Percentiles rank a stretch among this genome's conserved stretches.
These are phyloP conservation scores for Manihot esculenta DNA, from an alignment of 441 rosid genomes.

Conservation along the genomic window DNA sequence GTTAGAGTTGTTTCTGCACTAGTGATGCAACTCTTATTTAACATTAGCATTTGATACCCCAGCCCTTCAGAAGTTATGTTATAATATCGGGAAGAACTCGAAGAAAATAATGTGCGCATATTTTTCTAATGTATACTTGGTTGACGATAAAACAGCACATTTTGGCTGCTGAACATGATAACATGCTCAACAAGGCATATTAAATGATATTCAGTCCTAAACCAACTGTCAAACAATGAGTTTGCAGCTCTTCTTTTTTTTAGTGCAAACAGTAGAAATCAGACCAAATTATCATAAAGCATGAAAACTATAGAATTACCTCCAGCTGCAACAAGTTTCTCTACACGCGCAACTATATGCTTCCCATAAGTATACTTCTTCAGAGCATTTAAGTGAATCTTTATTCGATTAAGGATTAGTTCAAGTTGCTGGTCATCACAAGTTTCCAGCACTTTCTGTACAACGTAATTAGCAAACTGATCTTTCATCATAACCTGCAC, in stretches of 20 bases:
- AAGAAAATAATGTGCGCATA: background rate
- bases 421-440: conserved; percentile 78
- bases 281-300: background rate
- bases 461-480: conserved; percentile 81
- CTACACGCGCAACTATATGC: conserved; percentile 82
- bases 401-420: conserved; percentile 66
- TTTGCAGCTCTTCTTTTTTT: background rate
- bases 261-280: background rate
- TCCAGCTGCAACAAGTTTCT: conserved; percentile 81
- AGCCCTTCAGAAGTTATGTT: background rate
- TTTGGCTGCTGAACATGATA: background rate
- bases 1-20: conserved; percentile 5
- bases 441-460: conserved; percentile 83
- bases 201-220: background rate
- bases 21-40: background rate
- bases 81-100: background rate
- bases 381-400: conserved; percentile 70
- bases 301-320: conserved; percentile 37
- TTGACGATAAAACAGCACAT: background rate
- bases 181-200: background rate
- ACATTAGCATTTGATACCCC: background rate
- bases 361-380: conserved; percentile 85
- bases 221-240: background rate
- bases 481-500: conserved; percentile 85
- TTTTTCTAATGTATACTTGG: background rate